phyloP scores from a whole-genome alignment of 1,284 basidiomycete genomes.

The Moniliella sp. region DNA sequence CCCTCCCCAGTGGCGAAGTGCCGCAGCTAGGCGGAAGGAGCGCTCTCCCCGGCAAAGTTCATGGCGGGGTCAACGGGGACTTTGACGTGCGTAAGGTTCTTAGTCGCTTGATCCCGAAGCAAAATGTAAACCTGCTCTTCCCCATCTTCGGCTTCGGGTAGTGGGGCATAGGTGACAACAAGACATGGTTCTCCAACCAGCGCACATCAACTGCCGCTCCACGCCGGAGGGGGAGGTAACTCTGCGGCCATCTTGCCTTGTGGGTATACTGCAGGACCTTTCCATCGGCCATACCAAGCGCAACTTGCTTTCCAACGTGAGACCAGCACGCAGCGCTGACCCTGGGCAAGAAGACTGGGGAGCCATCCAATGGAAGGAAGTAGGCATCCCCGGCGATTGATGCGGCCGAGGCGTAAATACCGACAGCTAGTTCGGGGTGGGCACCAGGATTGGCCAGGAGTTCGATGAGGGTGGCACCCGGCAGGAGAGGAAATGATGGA shows the following conservation, averaged over 20 bases:
- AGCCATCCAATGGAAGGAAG: neutral
- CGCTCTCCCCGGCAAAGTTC: slow-evolving; percentile 37
- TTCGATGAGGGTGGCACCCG: neutral
- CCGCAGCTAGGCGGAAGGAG: slow-evolving; percentile 43
- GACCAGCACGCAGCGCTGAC: slow-evolving; percentile 51
- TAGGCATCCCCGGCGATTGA: neutral
- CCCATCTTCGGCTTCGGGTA: slow-evolving; percentile 8
- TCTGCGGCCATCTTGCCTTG: slow-evolving; percentile 45
- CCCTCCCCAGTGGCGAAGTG: slow-evolving; percentile 41
- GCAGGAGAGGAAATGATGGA: too few relatives aligned
- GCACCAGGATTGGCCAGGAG: neutral
- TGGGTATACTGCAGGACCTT: slow-evolving; percentile 49
- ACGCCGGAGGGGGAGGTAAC: slow-evolving; percentile 38
- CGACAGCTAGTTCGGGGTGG: neutral
- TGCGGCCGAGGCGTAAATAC: neutral
- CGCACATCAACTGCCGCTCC: slow-evolving; percentile 39
- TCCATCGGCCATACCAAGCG: slow-evolving; percentile 50
- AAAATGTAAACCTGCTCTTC: slow-evolving; percentile 47
- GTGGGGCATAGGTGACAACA: slow-evolving; percentile 47
- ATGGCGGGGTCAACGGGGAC: slow-evolving; percentile 40
- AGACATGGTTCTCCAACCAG: slow-evolving; percentile 55
- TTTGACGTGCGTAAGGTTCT: slow-evolving; percentile 39
- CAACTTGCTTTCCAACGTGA: slow-evolving; percentile 63
- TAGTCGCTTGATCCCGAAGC: slow-evolving; percentile 45
- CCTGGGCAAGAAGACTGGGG: neutral